Conservation (phyloP, 2,329 filamentous ascomycete genomes). For the Clonostachys sp. region DNA sequence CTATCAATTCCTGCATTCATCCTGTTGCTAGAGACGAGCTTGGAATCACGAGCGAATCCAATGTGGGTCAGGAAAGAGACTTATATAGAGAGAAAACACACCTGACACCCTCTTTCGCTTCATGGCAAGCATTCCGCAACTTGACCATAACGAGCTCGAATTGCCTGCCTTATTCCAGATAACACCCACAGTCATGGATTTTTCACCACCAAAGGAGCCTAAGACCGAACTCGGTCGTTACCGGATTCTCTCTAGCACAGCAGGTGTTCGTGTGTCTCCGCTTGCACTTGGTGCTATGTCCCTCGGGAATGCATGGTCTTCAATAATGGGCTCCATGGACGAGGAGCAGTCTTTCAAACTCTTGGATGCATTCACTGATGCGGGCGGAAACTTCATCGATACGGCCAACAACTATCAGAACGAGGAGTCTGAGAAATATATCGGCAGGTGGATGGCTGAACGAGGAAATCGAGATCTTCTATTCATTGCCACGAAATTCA, state of each 20-base stretch:
- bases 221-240: too few species aligned
- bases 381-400: constrained; percentile 59
- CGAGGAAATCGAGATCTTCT: constrained; percentile 37
- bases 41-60: too few species aligned
- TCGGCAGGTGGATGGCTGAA: constrained; percentile 43
- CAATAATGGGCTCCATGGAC: constrained; percentile 39
- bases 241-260: constrained; percentile 16
- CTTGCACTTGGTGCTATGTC: constrained; percentile 38
- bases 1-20: too few species aligned
- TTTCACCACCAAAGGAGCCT: too few species aligned
- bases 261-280: constrained; percentile 38
- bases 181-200: too few species aligned
- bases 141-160: too few species aligned
- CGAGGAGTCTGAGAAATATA: constrained; percentile 42
- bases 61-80: too few species aligned
- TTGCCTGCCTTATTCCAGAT: too few species aligned
- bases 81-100: too few species aligned
- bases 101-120: too few species aligned
- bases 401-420: constrained; percentile 44
- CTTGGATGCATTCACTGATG: constrained; percentile 46
- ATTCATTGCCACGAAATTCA: constrained; percentile 43
- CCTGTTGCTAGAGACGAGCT: too few species aligned
- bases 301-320: constrained; percentile 34
- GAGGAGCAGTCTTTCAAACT: constrained; percentile 50
- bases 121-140: too few species aligned